Percentiles rank a stretch among this genome's conserved stretches.
phyloP scores from a whole-genome alignment of 23 red algal genomes.

The Chondrus crispus region DNA sequence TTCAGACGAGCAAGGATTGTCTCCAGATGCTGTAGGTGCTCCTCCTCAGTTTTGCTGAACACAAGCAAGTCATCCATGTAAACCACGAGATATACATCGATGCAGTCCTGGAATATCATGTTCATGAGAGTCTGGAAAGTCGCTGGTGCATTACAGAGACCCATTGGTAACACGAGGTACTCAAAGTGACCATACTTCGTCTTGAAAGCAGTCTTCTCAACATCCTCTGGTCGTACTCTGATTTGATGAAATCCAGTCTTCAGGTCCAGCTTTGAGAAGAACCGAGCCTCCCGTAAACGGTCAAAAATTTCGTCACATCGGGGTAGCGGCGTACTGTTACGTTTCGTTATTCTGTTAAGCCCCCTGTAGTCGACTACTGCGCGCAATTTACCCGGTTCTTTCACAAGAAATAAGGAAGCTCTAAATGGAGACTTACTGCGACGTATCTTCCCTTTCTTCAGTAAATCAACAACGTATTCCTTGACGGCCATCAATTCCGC shows the following conservation, averaged over 20 bases:
- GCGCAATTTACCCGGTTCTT: neutral
- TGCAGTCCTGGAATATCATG: neutral
- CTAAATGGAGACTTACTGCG: neutral
- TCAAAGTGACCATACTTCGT: constrained; percentile 17
- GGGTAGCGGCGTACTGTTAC: neutral
- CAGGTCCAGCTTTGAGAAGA: neutral
- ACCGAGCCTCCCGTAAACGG: neutral
- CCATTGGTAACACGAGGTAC: neutral
- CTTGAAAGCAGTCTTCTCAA: constrained; percentile 32
- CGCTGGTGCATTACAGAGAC: neutral
- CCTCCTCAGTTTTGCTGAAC: neutral
- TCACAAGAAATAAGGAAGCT: constrained; percentile 16
- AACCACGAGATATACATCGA: neutral
- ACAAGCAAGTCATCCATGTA: neutral
- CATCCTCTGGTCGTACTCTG: neutral
- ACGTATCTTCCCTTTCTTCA: constrained; percentile 15
- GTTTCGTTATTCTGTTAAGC: neutral
- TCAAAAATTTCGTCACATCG: neutral
- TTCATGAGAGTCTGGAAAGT: constrained; percentile 14
- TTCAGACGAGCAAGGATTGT: neutral
- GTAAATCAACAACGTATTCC: neutral
- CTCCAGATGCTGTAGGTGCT: neutral
- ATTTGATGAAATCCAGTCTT: constrained; percentile 25
- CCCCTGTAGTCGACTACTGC: neutral
- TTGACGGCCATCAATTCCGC: constrained; percentile 16